phyloP scores from a whole-genome alignment of 2,329 filamentous ascomycete species.

The Emergomyces africanus region DNA sequence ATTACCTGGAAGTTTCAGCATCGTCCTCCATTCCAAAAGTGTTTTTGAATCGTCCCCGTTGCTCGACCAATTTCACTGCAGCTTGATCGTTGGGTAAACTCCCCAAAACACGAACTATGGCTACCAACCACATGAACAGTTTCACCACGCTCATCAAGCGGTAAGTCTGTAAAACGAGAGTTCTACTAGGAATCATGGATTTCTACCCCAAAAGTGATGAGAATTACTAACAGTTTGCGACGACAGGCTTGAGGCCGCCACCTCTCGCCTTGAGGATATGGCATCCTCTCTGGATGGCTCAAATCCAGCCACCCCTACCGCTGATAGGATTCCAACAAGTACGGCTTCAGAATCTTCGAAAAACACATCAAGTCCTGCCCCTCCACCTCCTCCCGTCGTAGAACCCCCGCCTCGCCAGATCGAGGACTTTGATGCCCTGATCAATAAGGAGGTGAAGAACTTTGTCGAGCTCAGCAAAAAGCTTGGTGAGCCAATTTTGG shows the following conservation, averaged over 20 bases:
- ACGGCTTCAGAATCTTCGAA: conserved; percentile 15
- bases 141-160: conserved; percentile 95
- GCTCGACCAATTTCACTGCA: neutral
- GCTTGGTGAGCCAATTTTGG: conserved; percentile 62
- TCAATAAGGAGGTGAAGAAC: conserved; percentile 58
- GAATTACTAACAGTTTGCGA: conserved; percentile 28
- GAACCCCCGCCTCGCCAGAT: conserved; percentile 63
- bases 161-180: conserved; percentile 41
- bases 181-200: neutral
- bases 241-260: conserved; percentile 88
- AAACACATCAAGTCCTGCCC: conserved; percentile 16
- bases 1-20: neutral
- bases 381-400: conserved; percentile 32
- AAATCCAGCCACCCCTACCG: conserved; percentile 25
- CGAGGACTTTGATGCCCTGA: conserved; percentile 73
- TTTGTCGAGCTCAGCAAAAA: conserved; percentile 68
- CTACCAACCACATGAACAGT: conserved; percentile 76
- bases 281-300: conserved; percentile 54
- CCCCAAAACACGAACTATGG: conserved; percentile 39
- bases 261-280: conserved; percentile 91
- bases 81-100: neutral
- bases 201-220: conserved; percentile 25
- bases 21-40: neutral
- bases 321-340: conserved; percentile 22
- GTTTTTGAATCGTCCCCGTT: neutral